These are phyloP conservation scores for Polymyxa betae DNA, from an alignment of 208 protist genomes.

Conservation along the genomic window DNA sequence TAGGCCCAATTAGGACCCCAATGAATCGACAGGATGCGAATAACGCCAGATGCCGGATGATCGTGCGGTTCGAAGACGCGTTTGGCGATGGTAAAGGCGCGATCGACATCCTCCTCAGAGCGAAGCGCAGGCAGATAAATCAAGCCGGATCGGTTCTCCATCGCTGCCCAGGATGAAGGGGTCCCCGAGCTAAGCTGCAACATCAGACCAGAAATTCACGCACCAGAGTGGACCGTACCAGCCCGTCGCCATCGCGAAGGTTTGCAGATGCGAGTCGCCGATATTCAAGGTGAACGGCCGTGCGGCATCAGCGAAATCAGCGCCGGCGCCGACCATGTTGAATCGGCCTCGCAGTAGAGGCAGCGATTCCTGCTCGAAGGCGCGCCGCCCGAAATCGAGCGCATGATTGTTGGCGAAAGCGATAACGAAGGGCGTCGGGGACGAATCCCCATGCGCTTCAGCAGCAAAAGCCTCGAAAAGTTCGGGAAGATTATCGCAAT, in stretches of 20 bases:
- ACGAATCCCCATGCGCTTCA: background rate
- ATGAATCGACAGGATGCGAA: conserved; percentile 54
- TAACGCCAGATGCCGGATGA: background rate
- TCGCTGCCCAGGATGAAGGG: background rate
- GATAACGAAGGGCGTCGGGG: background rate
- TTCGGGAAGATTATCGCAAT: conserved; percentile 28
- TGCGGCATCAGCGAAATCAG: background rate
- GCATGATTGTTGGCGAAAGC: conserved; percentile 48
- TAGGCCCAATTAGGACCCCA: conserved; percentile 55
- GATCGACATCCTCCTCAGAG: background rate
- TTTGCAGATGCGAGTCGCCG: background rate
- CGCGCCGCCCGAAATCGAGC: conserved; percentile 27
- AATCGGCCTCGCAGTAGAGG: background rate
- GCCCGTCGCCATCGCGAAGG: background rate
- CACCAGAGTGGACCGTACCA: too few species aligned
- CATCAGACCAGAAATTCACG: too few species aligned
- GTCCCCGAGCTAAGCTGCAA: conserved; percentile 26
- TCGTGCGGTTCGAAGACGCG: background rate
- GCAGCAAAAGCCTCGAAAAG: background rate
- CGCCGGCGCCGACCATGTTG: conserved; percentile 46
- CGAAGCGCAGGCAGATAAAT: background rate
- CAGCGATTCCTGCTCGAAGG: background rate
- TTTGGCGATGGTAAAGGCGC: background rate
- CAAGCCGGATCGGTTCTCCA: background rate
- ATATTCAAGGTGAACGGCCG: background rate